Evolutionary conservation across 768 basidiomycete species (phyloP), one percentile per base, ranked within the genome.

Genomic region (Amanita fuliginea): DNA sequence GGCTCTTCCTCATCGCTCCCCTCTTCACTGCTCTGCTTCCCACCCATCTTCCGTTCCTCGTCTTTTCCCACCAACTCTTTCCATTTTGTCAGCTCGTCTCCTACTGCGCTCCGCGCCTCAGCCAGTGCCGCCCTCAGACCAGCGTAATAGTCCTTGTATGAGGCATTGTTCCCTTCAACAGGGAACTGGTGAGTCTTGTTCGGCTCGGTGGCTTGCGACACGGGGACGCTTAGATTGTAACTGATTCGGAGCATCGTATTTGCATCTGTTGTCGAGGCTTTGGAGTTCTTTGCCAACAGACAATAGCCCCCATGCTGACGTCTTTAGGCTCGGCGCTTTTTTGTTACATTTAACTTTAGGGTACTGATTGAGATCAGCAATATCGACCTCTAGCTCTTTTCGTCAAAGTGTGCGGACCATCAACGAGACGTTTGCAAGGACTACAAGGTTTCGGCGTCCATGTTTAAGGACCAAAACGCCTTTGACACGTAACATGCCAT

Each of bases 61-160:
- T 50, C 49, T 14, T 51, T 51, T 7, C 50, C 50, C 18, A 51
- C 43, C 14, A 46, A 16, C 19, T 51, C 50, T 34, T 46, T 51
- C 50, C 50, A 51, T 24, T 21, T 51, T 8, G 50, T 51, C 13
- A 51, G 43, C 32, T 51, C 50, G 19, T 51, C 50, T 14, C 50
- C 50, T 4, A 51, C 50, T 13, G 30, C 16, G 33, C 39, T 44
- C 18, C 50, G 16, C 18, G 50, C 50, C 30, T 26, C 34, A 6
- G 43, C 35, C 22, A 51, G 42, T 8, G 43, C 50, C 10, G 14
- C 34, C 28, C 45, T 40, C 4, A 51, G 34, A 18, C 28, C 43
- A 4, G 1, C 45, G 33, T 51, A 51, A 41, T 51, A 51, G 14
- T 39, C n/a, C 24, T 42, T 43, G 49, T 43, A 36, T 11, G 49